phyloP scores from a whole-genome alignment of 345 rosid genomes.

The Cardamine occulta region DNA sequence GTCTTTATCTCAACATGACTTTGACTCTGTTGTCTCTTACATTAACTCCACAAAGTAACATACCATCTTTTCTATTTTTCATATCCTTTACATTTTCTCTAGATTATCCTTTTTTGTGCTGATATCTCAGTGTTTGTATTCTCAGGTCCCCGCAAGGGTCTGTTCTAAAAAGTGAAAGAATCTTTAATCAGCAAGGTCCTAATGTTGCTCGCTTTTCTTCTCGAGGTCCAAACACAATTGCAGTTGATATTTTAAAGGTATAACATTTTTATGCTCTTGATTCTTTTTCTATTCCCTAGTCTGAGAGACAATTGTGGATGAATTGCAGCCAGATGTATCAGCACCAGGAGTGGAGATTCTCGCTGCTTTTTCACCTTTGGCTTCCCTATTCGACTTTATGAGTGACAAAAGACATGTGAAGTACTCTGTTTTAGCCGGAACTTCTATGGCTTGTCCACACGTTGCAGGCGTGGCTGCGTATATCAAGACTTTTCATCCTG shows the following conservation, averaged over 20 bases:
- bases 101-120: background rate
- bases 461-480: slow-evolving; percentile 53
- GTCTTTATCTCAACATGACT: background rate
- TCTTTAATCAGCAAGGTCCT: slow-evolving; percentile 35
- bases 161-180: slow-evolving; percentile 35
- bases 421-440: slow-evolving; percentile 47
- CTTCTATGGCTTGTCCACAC: slow-evolving; percentile 69
- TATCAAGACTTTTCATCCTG: slow-evolving; percentile 47
- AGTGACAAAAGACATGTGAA: slow-evolving; percentile 33
- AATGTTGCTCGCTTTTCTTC: slow-evolving; percentile 43
- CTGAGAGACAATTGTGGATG: background rate
- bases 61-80: slow-evolving; percentile 10
- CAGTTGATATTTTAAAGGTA: slow-evolving; percentile 40
- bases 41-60: slow-evolving; percentile 43
- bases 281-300: background rate
- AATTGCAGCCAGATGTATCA: slow-evolving; percentile 52
- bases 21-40: slow-evolving; percentile 30
- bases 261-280: background rate
- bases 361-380: slow-evolving; percentile 47
- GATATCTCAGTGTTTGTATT: background rate
- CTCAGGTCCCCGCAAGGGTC: slow-evolving; percentile 34
- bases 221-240: slow-evolving; percentile 42
- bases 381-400: background rate
- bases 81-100: background rate
- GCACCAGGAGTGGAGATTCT: slow-evolving; percentile 56